phyloP scores from a whole-genome alignment of 1,284 basidiomycete species.

The Malassezia arunalokei region DNA sequence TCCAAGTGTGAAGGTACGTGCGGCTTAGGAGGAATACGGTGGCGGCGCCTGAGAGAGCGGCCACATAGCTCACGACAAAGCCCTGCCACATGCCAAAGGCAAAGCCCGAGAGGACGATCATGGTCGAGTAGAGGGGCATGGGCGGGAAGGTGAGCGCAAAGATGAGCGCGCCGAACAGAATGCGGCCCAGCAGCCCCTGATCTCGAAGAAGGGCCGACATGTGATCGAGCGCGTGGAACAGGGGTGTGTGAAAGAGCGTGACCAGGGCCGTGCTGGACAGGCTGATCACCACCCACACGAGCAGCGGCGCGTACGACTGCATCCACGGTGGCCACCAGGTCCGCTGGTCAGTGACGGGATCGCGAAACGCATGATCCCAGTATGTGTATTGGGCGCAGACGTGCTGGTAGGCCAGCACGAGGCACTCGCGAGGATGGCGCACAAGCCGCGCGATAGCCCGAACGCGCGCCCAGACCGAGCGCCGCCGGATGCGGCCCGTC shows the following conservation, averaged over 20 bases:
- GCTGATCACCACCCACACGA: conserved; percentile 46
- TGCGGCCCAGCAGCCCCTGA: conserved; percentile 27
- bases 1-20: conserved; percentile 57
- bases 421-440: conserved; percentile 17
- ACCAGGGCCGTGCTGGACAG: conserved; percentile 38
- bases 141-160: conserved; percentile 52
- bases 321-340: conserved; percentile 40
- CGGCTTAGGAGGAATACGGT: conserved; percentile 66
- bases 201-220: conserved; percentile 30
- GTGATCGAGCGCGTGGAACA: conserved; percentile 37
- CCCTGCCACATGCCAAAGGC: conserved; percentile 69
- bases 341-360: conserved; percentile 32
- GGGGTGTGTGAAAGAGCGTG: conserved; percentile 42
- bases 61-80: conserved; percentile 66
- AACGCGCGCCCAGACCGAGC: not conserved
- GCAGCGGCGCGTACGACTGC: conserved; percentile 42
- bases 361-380: conserved; percentile 37
- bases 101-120: conserved; percentile 74
- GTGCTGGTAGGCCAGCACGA: not conserved
- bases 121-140: conserved; percentile 70
- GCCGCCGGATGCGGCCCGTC: not conserved
- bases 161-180: conserved; percentile 36
- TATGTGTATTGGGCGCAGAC: conserved; percentile 14
- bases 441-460: conserved; percentile 3
- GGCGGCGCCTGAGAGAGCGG: conserved; percentile 67